Evolutionary conservation across 2,329 filamentous ascomycete genomes (phyloP).

Genomic region (Aphanocladium album): DNA sequence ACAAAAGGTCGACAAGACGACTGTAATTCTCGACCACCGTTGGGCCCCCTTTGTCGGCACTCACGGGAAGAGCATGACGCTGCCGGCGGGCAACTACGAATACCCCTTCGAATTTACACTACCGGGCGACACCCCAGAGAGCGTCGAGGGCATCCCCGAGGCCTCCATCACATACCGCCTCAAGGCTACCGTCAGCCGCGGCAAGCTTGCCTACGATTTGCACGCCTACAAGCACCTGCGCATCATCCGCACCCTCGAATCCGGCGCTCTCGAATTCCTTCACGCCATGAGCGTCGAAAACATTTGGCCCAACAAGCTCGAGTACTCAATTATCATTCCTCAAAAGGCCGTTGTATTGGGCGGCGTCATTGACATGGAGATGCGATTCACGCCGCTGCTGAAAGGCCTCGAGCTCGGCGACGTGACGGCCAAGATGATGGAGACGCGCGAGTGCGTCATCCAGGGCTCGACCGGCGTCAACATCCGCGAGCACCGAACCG

Average conservation of each 20-base stretch:
- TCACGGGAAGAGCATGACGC: constrained; percentile 51
- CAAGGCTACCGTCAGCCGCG: constrained; percentile 81
- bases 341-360: constrained; percentile 94
- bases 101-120: constrained; percentile 73
- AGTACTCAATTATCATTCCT: constrained; percentile 89
- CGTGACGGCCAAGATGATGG: constrained; percentile 74
- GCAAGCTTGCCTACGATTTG: constrained; percentile 84
- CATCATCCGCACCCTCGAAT: constrained; percentile 71
- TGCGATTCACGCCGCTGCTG: constrained; percentile 79
- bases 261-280: constrained; percentile 69
- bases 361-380: constrained; percentile 76
- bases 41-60: constrained; percentile 61
- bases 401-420: constrained; percentile 86
- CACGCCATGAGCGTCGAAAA: constrained; percentile 96
- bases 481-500: constrained; percentile 55
- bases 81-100: constrained; percentile 74
- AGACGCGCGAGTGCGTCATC: constrained; percentile 65
- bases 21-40: constrained; percentile 60
- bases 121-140: constrained; percentile 73
- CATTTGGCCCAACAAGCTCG: constrained; percentile 95
- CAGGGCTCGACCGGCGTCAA: constrained; percentile 40
- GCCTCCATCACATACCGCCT: constrained; percentile 86
- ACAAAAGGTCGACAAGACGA: constrained; percentile 54
- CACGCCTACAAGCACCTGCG: constrained; percentile 73
- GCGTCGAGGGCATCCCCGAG: constrained; percentile 81